phyloP scores from a whole-genome alignment of 345 rosid genomes.

The Combretum micranthum region DNA sequence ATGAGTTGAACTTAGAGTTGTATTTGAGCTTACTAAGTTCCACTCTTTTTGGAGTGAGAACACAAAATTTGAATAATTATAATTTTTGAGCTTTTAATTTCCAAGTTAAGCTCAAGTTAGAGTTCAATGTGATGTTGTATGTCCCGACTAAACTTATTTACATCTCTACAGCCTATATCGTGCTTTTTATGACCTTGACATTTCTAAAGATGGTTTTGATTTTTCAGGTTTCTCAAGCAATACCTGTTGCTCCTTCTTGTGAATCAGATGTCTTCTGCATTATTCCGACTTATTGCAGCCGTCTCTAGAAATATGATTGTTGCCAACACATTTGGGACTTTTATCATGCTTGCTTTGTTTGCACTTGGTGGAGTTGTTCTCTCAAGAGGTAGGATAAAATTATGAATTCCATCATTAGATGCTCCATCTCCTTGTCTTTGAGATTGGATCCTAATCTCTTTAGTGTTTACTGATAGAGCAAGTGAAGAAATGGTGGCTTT shows the following conservation, averaged over 20 bases:
- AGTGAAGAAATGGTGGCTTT: slow-evolving; percentile 81
- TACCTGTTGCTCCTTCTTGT: slow-evolving; percentile 40
- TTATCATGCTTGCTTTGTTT: slow-evolving; percentile 38
- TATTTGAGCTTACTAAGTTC: no score
- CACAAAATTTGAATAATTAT: no score
- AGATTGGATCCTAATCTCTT: background rate
- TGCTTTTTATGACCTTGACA: background rate
- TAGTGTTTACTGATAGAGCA: slow-evolving; percentile 34
- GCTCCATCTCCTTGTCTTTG: background rate
- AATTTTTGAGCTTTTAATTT: no score
- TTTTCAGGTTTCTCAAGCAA: slow-evolving; percentile 58
- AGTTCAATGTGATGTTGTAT: no score
- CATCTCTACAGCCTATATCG: background rate
- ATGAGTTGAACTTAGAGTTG: no score
- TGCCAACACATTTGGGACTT: slow-evolving; percentile 58
- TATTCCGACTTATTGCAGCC: slow-evolving; percentile 54
- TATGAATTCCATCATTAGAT: background rate
- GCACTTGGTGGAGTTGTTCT: slow-evolving; percentile 61
- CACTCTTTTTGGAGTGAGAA: no score
- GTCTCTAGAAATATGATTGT: slow-evolving; percentile 53
- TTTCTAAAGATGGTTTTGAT: background rate
- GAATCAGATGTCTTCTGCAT: slow-evolving; percentile 56
- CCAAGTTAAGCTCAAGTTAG: no score
- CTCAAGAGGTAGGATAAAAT: slow-evolving; percentile 30
- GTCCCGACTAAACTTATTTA: no score